These are phyloP conservation scores for Rhynchospora pubera DNA, from an alignment of 176 grass and related monocot genomes.

Conservation along the genomic window DNA sequence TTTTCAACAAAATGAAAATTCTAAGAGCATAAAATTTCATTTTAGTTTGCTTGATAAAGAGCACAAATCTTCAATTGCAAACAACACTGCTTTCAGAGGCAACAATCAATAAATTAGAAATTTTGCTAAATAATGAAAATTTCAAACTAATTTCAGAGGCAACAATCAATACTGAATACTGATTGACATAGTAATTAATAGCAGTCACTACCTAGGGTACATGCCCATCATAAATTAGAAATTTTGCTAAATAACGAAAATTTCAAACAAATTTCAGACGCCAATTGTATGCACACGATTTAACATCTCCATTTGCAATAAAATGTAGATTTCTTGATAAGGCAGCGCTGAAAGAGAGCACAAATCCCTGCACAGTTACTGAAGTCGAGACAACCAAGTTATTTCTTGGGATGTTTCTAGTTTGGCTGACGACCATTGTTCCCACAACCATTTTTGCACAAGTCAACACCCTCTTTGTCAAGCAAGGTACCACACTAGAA, in stretches of 20 bases:
- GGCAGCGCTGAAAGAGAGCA: constrained; percentile 34
- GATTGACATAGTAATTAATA: not conserved
- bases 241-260: not conserved
- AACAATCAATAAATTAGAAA: not conserved
- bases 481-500: constrained; percentile 50
- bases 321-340: constrained; percentile 45
- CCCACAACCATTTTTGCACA: constrained; percentile 48
- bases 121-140: not conserved
- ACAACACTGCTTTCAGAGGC: too few relatives aligned
- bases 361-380: constrained; percentile 41
- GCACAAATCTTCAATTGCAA: not conserved
- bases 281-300: not conserved
- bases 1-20: not conserved
- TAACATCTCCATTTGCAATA: not conserved
- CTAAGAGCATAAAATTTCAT: not conserved
- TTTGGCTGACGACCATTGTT: constrained; percentile 36
- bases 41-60: not conserved
- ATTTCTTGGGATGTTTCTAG: constrained; percentile 27
- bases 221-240: not conserved
- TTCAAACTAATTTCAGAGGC: not conserved
- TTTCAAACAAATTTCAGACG: not conserved
- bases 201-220: not conserved
- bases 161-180: not conserved
- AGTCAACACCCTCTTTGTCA: constrained; percentile 57
- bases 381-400: constrained; percentile 59